Evolutionary conservation across 371 early-diverging fungal species (phyloP), one percentile per base, ranked within the genome.

Genomic region (Mucor velutinosus): DNA sequence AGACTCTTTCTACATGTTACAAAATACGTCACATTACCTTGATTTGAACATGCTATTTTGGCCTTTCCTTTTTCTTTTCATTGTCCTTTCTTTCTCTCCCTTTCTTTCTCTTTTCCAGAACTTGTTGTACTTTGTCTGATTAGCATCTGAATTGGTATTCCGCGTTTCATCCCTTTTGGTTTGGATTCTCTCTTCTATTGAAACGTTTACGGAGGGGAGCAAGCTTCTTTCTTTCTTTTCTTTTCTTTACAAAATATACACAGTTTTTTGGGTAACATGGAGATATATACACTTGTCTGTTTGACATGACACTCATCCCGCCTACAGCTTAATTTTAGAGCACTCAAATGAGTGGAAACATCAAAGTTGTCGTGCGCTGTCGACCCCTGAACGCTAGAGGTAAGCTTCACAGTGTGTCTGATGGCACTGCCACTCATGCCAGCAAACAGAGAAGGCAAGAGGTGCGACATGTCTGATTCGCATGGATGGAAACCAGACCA

Each of bases 311-410:
- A 12, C 47, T 47, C 21, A 19, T 21, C n/a, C 17, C 45, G 0
- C 19, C 19, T 11, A 14, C 29, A 55, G 25, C 17, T 29, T 55
- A 14, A 14, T 55, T 12, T 11, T 55, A 25, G 15, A 39, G n/a
- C 39, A 63, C n/a, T 27, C 27, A 61, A 15, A 73, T 73, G 73
- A 69, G 73, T 57, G 73, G 73, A 8, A 92, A 91, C 74, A 90
- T 93, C 65, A 90, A 90, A 61, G 93, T 93, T 29, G 92, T 92
- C 19, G 93, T 93, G 57, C 86, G 93, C 47, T 90, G 90, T 76
- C 87, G 93, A 33, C 93, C 93, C 17, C 77, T 93, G 60, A 93
- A 92, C 70, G 72, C 85, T 51, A 83, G 92, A 79, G 93, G 92
- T 84, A 23, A 53, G 10, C 5, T 25, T 1, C 27, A 17, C 4